A percentile compares a stretch with the other conserved stretches of the same genome.
phyloP scores from a whole-genome alignment of 768 basidiomycete species.

The Ramaria sp. region DNA sequence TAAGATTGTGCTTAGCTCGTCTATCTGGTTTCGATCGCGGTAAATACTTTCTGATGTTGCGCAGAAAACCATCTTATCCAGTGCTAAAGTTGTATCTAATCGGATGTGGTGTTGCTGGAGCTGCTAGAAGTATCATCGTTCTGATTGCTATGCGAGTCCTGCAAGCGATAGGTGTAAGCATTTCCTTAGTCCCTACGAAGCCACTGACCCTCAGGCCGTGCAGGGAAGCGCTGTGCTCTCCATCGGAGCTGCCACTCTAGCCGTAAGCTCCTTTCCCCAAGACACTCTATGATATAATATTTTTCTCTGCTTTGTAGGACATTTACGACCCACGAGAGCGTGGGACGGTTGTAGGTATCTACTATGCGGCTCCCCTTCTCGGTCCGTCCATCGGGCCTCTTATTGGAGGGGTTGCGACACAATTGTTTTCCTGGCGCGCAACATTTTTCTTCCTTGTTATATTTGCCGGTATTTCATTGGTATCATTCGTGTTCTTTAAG shows the following conservation, averaged over 20 bases:
- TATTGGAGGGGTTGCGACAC: constrained; percentile 49
- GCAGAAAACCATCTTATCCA: constrained; percentile 38
- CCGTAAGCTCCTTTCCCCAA: constrained; percentile 18
- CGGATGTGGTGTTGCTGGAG: constrained; percentile 45
- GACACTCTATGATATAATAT: neutral
- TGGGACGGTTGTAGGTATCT: constrained; percentile 71
- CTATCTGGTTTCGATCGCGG: constrained; percentile 17
- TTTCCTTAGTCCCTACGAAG: neutral
- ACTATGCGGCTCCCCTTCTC: constrained; percentile 69
- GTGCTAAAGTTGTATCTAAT: constrained; percentile 38
- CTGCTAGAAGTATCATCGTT: constrained; percentile 40
- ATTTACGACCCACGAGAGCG: constrained; percentile 66
- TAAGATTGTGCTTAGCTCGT: constrained; percentile 12
- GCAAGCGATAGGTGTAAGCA: constrained; percentile 52
- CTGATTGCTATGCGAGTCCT: constrained; percentile 59
- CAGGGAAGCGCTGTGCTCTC: constrained; percentile 55
- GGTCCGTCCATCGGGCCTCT: constrained; percentile 62
- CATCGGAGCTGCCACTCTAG: constrained; percentile 68
- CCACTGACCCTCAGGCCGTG: neutral
- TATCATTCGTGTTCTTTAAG: constrained; percentile 56
- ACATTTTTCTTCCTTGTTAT: constrained; percentile 76
- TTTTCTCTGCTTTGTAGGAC: constrained; percentile 24
- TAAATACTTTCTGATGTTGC: constrained; percentile 8
- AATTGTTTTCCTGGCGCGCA: constrained; percentile 65
- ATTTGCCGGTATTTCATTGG: constrained; percentile 40